Evolutionary conservation across 441 rosid genomes (phyloP).

Genomic region (Francoa sonchifolia): DNA sequence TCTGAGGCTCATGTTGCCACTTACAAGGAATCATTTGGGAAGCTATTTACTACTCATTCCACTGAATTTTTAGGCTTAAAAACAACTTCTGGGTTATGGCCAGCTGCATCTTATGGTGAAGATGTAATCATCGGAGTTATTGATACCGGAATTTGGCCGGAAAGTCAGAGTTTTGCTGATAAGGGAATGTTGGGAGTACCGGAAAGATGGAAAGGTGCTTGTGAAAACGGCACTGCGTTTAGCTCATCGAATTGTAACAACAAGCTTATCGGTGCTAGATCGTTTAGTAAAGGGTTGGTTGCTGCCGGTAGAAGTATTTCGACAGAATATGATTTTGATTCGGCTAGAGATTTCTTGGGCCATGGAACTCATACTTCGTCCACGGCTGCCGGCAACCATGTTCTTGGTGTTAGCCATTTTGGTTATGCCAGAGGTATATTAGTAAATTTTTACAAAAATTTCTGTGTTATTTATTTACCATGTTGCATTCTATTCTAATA

Average conservation of each 20-base stretch:
- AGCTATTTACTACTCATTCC: constrained; percentile 18
- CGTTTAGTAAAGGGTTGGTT: constrained; percentile 18
- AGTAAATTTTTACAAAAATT: no score
- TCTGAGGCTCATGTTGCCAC: constrained; percentile 18
- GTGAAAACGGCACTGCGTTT: constrained; percentile 26
- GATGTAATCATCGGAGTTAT: constrained; percentile 18
- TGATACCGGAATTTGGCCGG: constrained; percentile 38
- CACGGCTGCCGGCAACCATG: constrained; percentile 31
- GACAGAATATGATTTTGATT: constrained; percentile 10
- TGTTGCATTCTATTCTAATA: no score
- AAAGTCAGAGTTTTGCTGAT: constrained; percentile 30
- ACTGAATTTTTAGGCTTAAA: constrained; percentile 18
- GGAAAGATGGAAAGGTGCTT: constrained; percentile 30
- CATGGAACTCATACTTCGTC: constrained; percentile 47
- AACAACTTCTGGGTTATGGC: constrained; percentile 13
- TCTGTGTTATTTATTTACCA: no score
- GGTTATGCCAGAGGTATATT: constrained; percentile 20
- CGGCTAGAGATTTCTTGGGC: constrained; percentile 27
- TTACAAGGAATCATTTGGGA: constrained; percentile 18
- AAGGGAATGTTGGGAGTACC: constrained; percentile 26
- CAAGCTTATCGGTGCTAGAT: constrained; percentile 24
- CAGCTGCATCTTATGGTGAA: constrained; percentile 13
- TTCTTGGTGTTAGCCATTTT: constrained; percentile 9
- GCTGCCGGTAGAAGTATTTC: constrained; percentile 16
- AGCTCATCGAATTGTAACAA: constrained; percentile 24